Percentiles rank a stretch among this genome's conserved stretches.
phyloP scores from a whole-genome alignment of 106 monocot genomes.

The Acanthochlamys bracteata region DNA sequence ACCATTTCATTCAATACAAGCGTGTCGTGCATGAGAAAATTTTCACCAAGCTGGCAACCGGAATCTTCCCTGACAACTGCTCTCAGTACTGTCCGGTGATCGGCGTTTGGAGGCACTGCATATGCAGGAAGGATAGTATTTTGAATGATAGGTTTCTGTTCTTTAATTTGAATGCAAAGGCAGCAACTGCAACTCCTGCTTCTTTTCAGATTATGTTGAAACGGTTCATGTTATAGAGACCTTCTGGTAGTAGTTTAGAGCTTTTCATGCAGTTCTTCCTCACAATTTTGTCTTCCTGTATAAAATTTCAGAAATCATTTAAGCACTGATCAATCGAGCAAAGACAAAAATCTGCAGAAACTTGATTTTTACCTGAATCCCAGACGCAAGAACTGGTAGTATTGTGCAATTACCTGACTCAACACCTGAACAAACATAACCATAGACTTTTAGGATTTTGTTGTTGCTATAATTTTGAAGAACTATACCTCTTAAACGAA shows the following conservation, averaged over 20 bases:
- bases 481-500: no score
- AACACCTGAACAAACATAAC: constrained; percentile 35
- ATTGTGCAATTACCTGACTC: constrained; percentile 90
- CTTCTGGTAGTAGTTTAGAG: constrained; percentile 39
- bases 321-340: neutral
- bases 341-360: neutral
- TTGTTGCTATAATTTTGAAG: no score
- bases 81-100: constrained; percentile 60
- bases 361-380: constrained; percentile 49
- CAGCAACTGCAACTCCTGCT: constrained; percentile 64
- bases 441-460: neutral
- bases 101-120: constrained; percentile 71
- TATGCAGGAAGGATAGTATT: constrained; percentile 78
- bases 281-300: constrained; percentile 73
- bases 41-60: constrained; percentile 30
- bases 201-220: constrained; percentile 80
- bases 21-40: constrained; percentile 25
- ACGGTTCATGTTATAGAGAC: constrained; percentile 38
- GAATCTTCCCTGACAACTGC: constrained; percentile 91
- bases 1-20: constrained; percentile 26
- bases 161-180: constrained; percentile 61
- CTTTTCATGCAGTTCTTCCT: constrained; percentile 83
- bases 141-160: constrained; percentile 53
- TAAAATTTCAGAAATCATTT: neutral
- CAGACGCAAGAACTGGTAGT: constrained; percentile 83